Base-by-base conservation (phyloP, 495 filamentous ascomycete genomes). In the Daldinia childiae region DNA sequence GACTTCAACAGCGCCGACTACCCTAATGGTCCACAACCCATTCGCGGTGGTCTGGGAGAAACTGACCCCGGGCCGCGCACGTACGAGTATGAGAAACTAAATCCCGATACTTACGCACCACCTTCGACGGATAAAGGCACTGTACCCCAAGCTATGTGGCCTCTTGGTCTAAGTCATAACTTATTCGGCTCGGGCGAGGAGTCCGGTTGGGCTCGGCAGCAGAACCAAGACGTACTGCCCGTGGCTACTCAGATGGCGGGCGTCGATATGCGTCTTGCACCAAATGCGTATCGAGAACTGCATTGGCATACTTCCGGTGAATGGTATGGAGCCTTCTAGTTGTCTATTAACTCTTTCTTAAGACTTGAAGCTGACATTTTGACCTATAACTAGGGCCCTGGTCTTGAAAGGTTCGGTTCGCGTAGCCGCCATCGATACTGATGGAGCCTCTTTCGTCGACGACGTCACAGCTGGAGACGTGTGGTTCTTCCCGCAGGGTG, bases 181-280 rank as follows among this genome's bases (percentile, higher is more conserved):
- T 82, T 87, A 27, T 78, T 88, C 15, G 90, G 90, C 26, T 79
- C 83, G 2, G 74, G 76, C 15, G 80, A 84, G 26, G 79, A 78
- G 51, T 83, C 89, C 6, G 91, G 91, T 1, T 94, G 88, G 89
- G 89, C 90, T 21, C 81, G 91, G 7, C 89, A 93, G 74, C 84
- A 92, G 76, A 90, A 91, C 62, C 76, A 80, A 2, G 79, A 82
- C 9, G 85, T 91, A 17, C 82, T 93, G 68, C 91, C 91, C 0
- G 82, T 80, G 32, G 89, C 90, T 14, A 88, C 79, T 8, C 83
- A 83, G 58, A 91, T 94, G 87, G 90, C 91, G 1, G 91, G 91
- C 56, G 91, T 93, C 1, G 87, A 93, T 71, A 94, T 94, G 91
- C 85, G 90, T 29, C 86, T 94, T 4, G 87, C 86, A 51, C 85